These are phyloP conservation scores for Myxozyma kluyveri DNA, from an alignment of 805 yeast species.

Conservation along the genomic window DNA sequence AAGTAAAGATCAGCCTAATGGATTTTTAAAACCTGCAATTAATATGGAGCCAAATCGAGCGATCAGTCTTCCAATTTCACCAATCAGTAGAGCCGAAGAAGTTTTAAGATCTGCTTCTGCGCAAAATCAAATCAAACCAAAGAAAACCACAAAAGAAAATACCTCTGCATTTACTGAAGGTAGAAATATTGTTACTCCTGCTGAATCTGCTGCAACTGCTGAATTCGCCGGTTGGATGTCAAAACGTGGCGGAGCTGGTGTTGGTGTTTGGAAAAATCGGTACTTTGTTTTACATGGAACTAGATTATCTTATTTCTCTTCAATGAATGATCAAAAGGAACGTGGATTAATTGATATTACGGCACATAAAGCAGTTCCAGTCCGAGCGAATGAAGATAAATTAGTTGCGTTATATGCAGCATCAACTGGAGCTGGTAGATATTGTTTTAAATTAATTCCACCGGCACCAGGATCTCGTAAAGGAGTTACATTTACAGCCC, in stretches of 20 bases:
- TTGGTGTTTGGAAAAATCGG: slow-evolving; percentile 89
- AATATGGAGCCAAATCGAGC: neutral
- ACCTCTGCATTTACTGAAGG: slow-evolving; percentile 65
- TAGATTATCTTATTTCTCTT: slow-evolving; percentile 79
- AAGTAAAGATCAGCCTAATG: slow-evolving; percentile 1
- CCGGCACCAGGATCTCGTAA: slow-evolving; percentile 97
- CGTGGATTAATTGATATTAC: slow-evolving; percentile 94
- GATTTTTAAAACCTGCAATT: neutral
- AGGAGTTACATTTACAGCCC: slow-evolving; percentile 94
- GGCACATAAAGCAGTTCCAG: slow-evolving; percentile 85
- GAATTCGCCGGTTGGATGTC: slow-evolving; percentile 93
- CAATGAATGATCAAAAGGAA: slow-evolving; percentile 75
- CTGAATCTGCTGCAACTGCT: slow-evolving; percentile 72
- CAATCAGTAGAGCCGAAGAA: slow-evolving; percentile 3
- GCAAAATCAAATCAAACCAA: slow-evolving; percentile 40
- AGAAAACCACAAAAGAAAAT: slow-evolving; percentile 37
- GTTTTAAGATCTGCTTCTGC: slow-evolving; percentile 54
- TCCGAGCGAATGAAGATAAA: slow-evolving; percentile 74
- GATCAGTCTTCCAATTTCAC: slow-evolving; percentile 8
- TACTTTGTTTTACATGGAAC: slow-evolving; percentile 77
- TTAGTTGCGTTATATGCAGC: slow-evolving; percentile 86
- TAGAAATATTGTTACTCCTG: slow-evolving; percentile 68
- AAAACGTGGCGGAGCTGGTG: slow-evolving; percentile 78
- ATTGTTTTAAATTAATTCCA: slow-evolving; percentile 87
- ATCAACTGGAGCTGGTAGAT: slow-evolving; percentile 89